Conservation (phyloP, 768 basidiomycete genomes). For the Amanita molliuscula region DNA sequence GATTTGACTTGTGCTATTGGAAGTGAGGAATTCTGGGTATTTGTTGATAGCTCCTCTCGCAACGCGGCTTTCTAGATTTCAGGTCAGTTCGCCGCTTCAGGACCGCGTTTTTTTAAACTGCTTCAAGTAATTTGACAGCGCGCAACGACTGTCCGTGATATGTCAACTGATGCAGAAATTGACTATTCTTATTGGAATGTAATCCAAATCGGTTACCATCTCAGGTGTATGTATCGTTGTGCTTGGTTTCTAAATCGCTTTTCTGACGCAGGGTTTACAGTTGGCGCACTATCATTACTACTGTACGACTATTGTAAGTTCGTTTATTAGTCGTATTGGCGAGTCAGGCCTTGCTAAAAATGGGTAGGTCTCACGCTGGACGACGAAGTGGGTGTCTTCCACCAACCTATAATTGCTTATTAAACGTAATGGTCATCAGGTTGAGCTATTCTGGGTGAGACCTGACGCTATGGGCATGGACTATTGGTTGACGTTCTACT, state of each 20-base stretch:
- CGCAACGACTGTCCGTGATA: no score
- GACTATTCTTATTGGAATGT: no score
- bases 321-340: not conserved
- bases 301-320: not conserved
- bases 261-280: not conserved
- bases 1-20: no score
- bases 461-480: not conserved
- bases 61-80: no score
- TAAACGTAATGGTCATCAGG: not conserved
- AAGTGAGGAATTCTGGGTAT: no score
- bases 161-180: no score
- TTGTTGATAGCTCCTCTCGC: no score
- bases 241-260: not conserved
- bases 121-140: no score
- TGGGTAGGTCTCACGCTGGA: not conserved
- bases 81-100: no score
- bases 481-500: not conserved
- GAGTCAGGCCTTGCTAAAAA: not conserved
- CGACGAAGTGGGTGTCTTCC: not conserved
- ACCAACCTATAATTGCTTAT: no score
- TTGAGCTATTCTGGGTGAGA: not conserved
- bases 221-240: not conserved
- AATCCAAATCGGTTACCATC: not conserved
- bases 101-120: no score
- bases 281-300: not conserved